Base-by-base conservation (phyloP, 345 rosid species). In the Jatropha curcas region DNA sequence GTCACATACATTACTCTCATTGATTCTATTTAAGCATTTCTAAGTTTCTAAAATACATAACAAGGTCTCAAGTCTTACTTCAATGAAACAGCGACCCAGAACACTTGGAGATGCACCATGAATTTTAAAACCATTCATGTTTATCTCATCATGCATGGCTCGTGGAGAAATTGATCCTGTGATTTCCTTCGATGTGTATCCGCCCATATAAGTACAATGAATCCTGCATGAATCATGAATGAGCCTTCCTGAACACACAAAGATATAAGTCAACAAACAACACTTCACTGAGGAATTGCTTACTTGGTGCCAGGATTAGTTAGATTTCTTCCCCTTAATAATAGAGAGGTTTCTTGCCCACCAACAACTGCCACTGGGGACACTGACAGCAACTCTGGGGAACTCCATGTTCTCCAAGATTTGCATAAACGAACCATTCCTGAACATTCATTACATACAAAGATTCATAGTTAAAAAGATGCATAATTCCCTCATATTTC, bases 11-110 rank as follows among this genome's bases (percentile, higher is more conserved):
- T 27, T 50, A 73, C 62, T 61, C 16, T 34, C 65, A 76, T 51
- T 9, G 5, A 20, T 41, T 61, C 41, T 50, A 25, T 70, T 45
- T 11, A 1, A 55, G 52, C 48, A 76, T 33, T 62, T 53, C 53
- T 27, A 24, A 46, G 31, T 22, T 60, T 70, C 34, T 67, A 45
- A 76, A 24, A 56, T 11, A 35, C 6, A 22, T 33, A 19, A 45
- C 60, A 33, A 64, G 31, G 68, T 24, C 41, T 24, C 24, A 77
- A 70, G 76, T 68, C 76, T 65, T 79, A 93, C 98, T 93, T 93
- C 98, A 67, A 93, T 83, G 78, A 91, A 93, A 85, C 89, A 88
- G 30, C 98, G 98, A 59, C 98, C 91, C 46, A 82, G 71, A 60
- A 73, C 72, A 73, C 69, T 74, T 24, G 84, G 75, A 35, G 82